Evolutionary conservation across 305 asterid species (phyloP).

Genomic region (Fraxinus nigra): DNA sequence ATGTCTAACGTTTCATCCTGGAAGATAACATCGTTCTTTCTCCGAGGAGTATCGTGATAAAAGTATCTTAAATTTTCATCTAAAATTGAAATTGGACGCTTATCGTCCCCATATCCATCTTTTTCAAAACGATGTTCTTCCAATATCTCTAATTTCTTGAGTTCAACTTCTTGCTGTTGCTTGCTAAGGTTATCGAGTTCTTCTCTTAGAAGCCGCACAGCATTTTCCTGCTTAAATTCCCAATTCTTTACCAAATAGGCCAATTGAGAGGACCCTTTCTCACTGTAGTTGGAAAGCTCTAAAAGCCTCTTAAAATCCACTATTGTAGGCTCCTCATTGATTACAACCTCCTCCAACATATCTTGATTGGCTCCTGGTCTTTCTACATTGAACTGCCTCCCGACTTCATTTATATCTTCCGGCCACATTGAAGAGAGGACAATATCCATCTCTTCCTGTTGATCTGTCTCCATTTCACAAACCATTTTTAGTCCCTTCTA

Average conservation of each 20-base stretch:
- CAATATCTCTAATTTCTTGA: constrained; percentile 81
- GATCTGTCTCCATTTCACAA: constrained; percentile 67
- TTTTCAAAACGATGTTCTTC: constrained; percentile 79
- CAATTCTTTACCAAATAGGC: constrained; percentile 82
- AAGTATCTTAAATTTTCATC: constrained; percentile 62
- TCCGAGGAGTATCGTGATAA: constrained; percentile 54
- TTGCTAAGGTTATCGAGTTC: constrained; percentile 81
- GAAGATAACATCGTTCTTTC: constrained; percentile 41
- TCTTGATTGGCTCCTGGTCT: constrained; percentile 72
- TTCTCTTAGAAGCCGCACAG: constrained; percentile 72
- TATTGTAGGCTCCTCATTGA: constrained; percentile 60
- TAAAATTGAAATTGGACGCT: constrained; percentile 77
- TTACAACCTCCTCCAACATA: constrained; percentile 71
- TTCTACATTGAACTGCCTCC: constrained; percentile 79
- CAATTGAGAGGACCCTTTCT: constrained; percentile 81
- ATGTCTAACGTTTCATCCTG: constrained; percentile 49
- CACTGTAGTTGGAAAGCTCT: constrained; percentile 77
- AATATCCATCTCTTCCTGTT: constrained; percentile 66
- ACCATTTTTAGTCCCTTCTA: constrained; percentile 41
- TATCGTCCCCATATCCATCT: constrained; percentile 71
- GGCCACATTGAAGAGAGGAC: constrained; percentile 98
- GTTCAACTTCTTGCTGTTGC: constrained; percentile 85
- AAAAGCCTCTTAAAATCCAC: constrained; percentile 73
- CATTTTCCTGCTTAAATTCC: constrained; percentile 76
- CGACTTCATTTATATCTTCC: constrained; percentile 79